phyloP scores from a whole-genome alignment of 805 yeast genomes.

The Pachysolen tannophilus region DNA sequence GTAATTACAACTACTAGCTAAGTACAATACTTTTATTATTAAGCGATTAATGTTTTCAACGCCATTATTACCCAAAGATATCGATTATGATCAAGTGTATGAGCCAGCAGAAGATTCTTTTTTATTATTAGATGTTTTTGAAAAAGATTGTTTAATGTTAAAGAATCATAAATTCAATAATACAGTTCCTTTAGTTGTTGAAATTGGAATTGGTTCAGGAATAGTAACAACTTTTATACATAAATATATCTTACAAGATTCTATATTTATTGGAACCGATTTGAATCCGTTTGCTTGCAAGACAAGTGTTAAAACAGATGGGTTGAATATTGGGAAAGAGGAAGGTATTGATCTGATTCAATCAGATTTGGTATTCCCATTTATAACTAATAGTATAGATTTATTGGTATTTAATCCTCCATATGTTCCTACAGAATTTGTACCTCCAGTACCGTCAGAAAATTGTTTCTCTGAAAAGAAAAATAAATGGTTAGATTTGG shows the following conservation, averaged over 20 bases:
- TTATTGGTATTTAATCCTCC: constrained; percentile 90
- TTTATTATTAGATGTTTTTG: constrained; percentile 73
- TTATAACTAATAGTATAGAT: constrained; percentile 47
- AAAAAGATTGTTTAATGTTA: constrained; percentile 32
- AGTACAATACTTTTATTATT: not conserved
- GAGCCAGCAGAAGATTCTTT: constrained; percentile 96
- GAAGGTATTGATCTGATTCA: constrained; percentile 37
- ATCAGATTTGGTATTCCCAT: constrained; percentile 45
- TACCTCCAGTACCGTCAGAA: constrained; percentile 56
- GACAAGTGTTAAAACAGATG: constrained; percentile 38
- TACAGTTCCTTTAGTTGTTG: constrained; percentile 52
- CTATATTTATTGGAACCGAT: constrained; percentile 64
- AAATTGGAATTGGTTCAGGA: constrained; percentile 92
- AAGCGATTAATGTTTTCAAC: constrained; percentile 62
- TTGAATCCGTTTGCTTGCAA: constrained; percentile 71
- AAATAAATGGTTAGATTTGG: constrained; percentile 77
- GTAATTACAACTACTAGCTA: not conserved
- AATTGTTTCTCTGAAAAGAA: constrained; percentile 32
- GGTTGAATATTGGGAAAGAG: constrained; percentile 17
- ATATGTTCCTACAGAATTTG: constrained; percentile 80
- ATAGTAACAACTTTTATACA: constrained; percentile 74
- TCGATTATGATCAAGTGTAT: constrained; percentile 69
- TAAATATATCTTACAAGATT: constrained; percentile 43
- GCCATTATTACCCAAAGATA: constrained; percentile 42
- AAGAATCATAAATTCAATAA: constrained; percentile 15